These are phyloP conservation scores for Trichoderma sp. DNA, from an alignment of 2,329 filamentous ascomycete species.

Conservation along the genomic window DNA sequence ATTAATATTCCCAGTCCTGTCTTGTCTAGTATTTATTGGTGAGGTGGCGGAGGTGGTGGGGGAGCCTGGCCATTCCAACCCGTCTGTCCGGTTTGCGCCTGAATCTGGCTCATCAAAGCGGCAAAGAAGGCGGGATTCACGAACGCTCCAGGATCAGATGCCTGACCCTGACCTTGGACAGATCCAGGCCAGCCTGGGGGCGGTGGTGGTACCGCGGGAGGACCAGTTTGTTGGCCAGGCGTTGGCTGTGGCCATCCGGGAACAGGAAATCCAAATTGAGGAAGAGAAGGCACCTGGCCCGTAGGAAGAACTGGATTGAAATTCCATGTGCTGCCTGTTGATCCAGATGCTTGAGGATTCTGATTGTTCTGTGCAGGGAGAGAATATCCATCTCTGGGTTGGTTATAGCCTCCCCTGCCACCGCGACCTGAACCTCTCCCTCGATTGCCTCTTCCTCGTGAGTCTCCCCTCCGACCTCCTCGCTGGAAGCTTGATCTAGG, in stretches of 20 bases:
- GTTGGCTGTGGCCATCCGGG: slow-evolving; percentile 47
- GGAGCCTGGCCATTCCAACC: slow-evolving; percentile 25
- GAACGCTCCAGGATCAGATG: slow-evolving; percentile 49
- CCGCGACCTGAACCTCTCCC: slow-evolving; percentile 49
- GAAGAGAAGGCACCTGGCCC: slow-evolving; percentile 34
- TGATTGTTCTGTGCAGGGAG: slow-evolving; percentile 44
- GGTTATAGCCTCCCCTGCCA: slow-evolving; percentile 42
- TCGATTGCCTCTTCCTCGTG: slow-evolving; percentile 49
- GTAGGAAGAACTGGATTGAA: slow-evolving; percentile 25
- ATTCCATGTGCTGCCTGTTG: slow-evolving; percentile 31
- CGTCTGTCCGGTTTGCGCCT: slow-evolving; percentile 36
- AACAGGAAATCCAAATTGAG: slow-evolving; percentile 51
- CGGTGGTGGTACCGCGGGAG: slow-evolving; percentile 43
- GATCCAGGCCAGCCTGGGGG: slow-evolving; percentile 41
- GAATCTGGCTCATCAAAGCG: slow-evolving; percentile 52
- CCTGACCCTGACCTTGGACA: slow-evolving; percentile 39
- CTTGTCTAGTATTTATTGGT: not conserved
- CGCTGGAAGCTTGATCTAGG: slow-evolving; percentile 41
- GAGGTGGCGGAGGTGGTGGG: slow-evolving; percentile 25
- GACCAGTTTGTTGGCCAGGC: slow-evolving; percentile 35
- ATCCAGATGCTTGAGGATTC: slow-evolving; percentile 36
- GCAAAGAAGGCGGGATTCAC: slow-evolving; percentile 64
- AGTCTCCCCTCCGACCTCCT: slow-evolving; percentile 51
- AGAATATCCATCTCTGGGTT: slow-evolving; percentile 48
- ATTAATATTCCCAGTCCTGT: not conserved